A percentile compares a stretch with the other conserved stretches of the same genome.
phyloP scores from a whole-genome alignment of 2,329 filamentous ascomycete species.

The Trichoderma pleuroti region DNA sequence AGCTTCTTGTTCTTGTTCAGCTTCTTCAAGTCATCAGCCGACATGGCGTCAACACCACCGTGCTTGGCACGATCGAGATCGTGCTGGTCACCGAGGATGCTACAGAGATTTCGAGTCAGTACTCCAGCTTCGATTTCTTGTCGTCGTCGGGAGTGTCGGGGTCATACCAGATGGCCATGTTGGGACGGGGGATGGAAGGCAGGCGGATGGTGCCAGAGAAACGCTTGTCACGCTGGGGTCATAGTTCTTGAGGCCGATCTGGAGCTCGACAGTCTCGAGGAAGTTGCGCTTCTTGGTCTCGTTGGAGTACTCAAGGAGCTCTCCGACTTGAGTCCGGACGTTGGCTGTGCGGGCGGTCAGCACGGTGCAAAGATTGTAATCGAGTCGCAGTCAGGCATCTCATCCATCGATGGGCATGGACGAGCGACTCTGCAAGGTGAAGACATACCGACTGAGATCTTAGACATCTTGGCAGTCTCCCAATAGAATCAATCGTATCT shows the following conservation, averaged over 20 bases:
- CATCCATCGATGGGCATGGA: background rate
- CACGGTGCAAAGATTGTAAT: constrained; percentile 11
- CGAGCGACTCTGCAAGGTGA: background rate
- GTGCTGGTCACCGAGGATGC: constrained; percentile 73
- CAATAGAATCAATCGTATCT: constrained; percentile 66
- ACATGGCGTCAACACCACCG: constrained; percentile 98
- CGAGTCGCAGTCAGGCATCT: background rate
- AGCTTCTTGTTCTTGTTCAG: constrained; percentile 99
- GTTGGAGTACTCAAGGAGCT: constrained; percentile 91
- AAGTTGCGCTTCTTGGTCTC: constrained; percentile 98
- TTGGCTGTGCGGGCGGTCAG: constrained; percentile 56
- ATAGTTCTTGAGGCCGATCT: constrained; percentile 98
- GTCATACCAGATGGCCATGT: constrained; percentile 72
- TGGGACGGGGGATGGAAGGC: constrained; percentile 83
- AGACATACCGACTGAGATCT: constrained; percentile 69
- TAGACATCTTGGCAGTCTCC: constrained; percentile 87
- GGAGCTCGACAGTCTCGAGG: constrained; percentile 87
- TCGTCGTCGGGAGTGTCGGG: background rate
- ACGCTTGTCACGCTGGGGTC: constrained; percentile 99
- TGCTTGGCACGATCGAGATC: constrained; percentile 99
- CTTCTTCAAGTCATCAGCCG: constrained; percentile 98
- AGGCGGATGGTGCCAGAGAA: constrained; percentile 99
- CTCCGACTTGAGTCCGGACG: constrained; percentile 91
- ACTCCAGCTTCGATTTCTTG: background rate
- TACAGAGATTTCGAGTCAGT: constrained; percentile 16